phyloP scores from a whole-genome alignment of 176 grass and related monocot genomes.

The Echinochloa phyllopogon region DNA sequence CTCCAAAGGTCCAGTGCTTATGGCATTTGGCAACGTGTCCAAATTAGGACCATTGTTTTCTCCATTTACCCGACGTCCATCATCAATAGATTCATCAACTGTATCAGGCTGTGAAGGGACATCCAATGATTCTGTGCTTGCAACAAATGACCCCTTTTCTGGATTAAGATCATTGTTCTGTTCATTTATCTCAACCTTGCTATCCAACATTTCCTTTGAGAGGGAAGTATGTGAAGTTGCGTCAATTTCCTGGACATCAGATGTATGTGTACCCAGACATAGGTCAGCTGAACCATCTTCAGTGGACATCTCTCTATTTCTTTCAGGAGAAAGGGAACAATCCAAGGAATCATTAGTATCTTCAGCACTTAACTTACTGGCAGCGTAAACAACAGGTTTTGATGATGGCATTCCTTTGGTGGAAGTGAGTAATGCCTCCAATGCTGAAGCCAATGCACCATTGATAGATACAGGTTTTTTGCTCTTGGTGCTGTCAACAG shows the following conservation, averaged over 20 bases:
- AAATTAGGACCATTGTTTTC: slow-evolving; percentile 7
- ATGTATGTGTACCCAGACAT: slow-evolving; percentile 9
- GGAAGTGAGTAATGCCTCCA: slow-evolving; percentile 70
- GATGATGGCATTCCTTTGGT: slow-evolving; percentile 40
- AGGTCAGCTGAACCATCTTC: slow-evolving; percentile 28
- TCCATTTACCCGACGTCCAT: slow-evolving; percentile 24
- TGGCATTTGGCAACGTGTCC: not conserved
- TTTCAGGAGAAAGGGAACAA: slow-evolving; percentile 35
- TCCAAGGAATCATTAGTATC: slow-evolving; percentile 20
- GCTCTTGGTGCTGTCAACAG: slow-evolving; percentile 17
- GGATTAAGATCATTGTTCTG: not conserved
- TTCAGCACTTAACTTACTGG: slow-evolving; percentile 36
- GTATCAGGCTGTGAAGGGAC: slow-evolving; percentile 33
- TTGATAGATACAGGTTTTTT: slow-evolving; percentile 65
- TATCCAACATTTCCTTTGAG: slow-evolving; percentile 33
- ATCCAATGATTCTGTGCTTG: slow-evolving; percentile 16
- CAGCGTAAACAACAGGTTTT: slow-evolving; percentile 33
- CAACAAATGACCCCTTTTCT: slow-evolving; percentile 30
- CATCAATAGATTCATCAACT: slow-evolving; percentile 30
- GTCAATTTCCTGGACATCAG: slow-evolving; percentile 35
- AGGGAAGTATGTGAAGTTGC: slow-evolving; percentile 31
- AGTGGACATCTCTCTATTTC: slow-evolving; percentile 27
- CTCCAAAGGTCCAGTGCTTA: slow-evolving; percentile 31
- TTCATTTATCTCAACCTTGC: slow-evolving; percentile 34
- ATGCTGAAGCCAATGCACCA: slow-evolving; percentile 75